Percentiles rank a stretch among this genome's conserved stretches.
These are phyloP conservation scores for Dryas octopetala DNA, from an alignment of 306 rosid genomes.

Conservation along the genomic window DNA sequence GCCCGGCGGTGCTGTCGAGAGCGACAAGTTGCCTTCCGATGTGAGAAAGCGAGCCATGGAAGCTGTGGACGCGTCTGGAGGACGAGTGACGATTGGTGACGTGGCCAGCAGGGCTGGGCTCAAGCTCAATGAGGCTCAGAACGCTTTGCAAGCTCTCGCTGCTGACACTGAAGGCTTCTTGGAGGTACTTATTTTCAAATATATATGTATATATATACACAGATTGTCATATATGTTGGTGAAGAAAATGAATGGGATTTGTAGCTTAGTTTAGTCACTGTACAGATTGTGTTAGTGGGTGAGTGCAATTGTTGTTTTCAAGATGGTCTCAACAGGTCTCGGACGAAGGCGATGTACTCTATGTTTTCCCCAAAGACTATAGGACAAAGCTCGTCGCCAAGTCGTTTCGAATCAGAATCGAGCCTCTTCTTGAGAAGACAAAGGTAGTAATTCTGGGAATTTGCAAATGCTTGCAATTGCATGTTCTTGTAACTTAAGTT, in stretches of 20 bases:
- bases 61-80: conserved; percentile 76
- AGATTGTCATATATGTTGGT: neutral
- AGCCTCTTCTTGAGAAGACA: conserved; percentile 73
- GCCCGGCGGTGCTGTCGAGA: conserved; percentile 76
- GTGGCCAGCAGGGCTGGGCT: conserved; percentile 88
- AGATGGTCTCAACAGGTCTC: conserved; percentile 83
- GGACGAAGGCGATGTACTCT: conserved; percentile 86
- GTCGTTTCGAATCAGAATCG: conserved; percentile 73
- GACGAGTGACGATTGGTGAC: conserved; percentile 87
- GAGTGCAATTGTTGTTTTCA: conserved; percentile 49
- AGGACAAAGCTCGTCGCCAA: conserved; percentile 77
- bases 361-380: conserved; percentile 85
- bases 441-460: conserved; percentile 52
- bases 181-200: conserved; percentile 49
- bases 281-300: conserved; percentile 14
- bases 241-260: neutral
- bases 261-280: conserved; percentile 16
- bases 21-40: conserved; percentile 63
- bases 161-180: conserved; percentile 84
- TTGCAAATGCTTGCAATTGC: neutral
- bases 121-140: conserved; percentile 78
- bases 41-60: conserved; percentile 95
- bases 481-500: neutral
- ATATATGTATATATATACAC: neutral
- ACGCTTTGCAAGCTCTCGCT: conserved; percentile 88